Base-by-base conservation (phyloP, 2,329 filamentous ascomycete genomes). In the Cyphellophora europaea region DNA sequence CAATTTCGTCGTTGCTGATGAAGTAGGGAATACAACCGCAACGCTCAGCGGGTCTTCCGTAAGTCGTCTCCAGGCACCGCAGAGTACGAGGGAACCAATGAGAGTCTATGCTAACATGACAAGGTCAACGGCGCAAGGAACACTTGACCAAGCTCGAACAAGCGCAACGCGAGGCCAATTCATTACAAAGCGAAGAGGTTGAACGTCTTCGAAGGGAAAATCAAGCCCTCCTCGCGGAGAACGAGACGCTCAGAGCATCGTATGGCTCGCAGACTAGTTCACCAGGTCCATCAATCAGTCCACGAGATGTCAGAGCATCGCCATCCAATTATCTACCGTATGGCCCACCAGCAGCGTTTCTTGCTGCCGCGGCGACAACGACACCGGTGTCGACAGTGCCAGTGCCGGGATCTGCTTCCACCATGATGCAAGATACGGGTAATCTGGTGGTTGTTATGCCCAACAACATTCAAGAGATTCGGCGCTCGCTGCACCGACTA, bases 41-140 rank as follows among this genome's bases (percentile, higher is more conserved):
- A 64, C 44, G 61, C 61, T 30, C 61, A 65, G 37, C 48, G 61
- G 44, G 58, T 63, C 44, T 65, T 65, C 43, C 58, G 61, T 64
- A 59, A 45, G 59, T 48, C 27, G 15, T 25, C 33, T 18, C 11
- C 23, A n/a, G n/a, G 23, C 28, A 12, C 14, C 28, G n/a, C 11
- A 16, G 12, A 13, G 12, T 12, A 30, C 28, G 14, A 37, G 11
- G 32, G 11, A 16, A 23, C 10, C 14, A 29, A n/a, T 25, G 14
- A 32, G 3, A 14, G 19, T 21, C 14, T n/a, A 27, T 27, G 23
- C 23, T 30, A 5, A 16, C 18, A 18, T 13, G 19, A 33, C n/a
- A 28, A 65, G 61, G 61, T 21, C 59, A 61, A 40, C 50, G 61
- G 40, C 55, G 61, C 34, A 65, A 65, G 47, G 60, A 64, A 41